Percentiles rank a stretch among this genome's conserved stretches.
phyloP scores from a whole-genome alignment of 164 flowering plant genomes.

The Brasenia schreberi region DNA sequence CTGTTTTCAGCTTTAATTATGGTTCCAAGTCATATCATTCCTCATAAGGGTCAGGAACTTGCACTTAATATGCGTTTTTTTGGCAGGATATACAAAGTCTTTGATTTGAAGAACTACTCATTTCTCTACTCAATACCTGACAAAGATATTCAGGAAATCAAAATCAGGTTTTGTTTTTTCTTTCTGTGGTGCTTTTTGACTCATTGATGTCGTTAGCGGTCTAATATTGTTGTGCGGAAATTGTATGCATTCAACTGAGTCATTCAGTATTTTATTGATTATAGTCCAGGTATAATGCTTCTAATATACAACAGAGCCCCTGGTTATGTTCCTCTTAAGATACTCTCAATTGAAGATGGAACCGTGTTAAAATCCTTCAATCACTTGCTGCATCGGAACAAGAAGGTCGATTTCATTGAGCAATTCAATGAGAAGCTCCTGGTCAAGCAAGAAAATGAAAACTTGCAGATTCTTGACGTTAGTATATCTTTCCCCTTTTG shows the following conservation, averaged over 20 bases:
- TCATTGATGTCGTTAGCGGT: not conserved
- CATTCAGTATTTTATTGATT: not conserved
- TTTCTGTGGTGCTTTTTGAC: not conserved
- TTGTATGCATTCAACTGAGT: not conserved
- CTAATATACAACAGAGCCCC: conserved; percentile 16
- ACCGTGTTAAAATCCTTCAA: conserved; percentile 18
- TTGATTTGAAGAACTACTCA: conserved; percentile 17
- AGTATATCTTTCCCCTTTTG: conserved; percentile 1
- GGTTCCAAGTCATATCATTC: not conserved
- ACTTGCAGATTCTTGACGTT: conserved; percentile 22
- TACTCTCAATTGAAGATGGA: conserved; percentile 21
- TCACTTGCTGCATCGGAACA: conserved; percentile 21
- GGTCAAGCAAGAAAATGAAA: conserved; percentile 23
- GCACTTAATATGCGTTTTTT: not conserved
- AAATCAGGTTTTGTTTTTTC: conserved; percentile 10
- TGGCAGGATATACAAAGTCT: conserved; percentile 21
- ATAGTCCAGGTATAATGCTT: conserved; percentile 24
- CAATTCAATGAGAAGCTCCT: conserved; percentile 21
- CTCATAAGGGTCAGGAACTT: not conserved
- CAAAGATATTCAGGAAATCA: conserved; percentile 16
- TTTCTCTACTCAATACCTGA: conserved; percentile 17
- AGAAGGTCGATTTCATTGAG: conserved; percentile 23
- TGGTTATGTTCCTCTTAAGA: conserved; percentile 20
- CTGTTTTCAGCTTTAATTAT: too few species aligned
- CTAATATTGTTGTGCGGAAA: not conserved